Evolutionary conservation across 1,284 basidiomycete species (phyloP).

Genomic region (Anthracocystis setariae): DNA sequence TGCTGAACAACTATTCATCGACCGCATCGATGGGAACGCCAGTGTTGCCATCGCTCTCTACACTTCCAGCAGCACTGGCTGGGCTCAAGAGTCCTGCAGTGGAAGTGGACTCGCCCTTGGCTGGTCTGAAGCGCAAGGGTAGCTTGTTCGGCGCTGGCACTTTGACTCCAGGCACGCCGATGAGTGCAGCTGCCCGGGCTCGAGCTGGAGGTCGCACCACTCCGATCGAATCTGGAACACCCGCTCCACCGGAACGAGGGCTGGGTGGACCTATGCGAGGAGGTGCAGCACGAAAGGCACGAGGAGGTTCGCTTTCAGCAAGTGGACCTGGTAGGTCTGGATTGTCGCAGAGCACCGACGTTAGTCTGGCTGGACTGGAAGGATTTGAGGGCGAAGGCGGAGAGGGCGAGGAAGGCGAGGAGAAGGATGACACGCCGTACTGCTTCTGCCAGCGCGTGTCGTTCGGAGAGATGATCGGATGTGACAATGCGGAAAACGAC

Average conservation of each 20-base stretch:
- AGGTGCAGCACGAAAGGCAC: slow-evolving; percentile 29
- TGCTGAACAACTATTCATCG: slow-evolving; percentile 55
- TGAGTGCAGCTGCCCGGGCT: slow-evolving; percentile 34
- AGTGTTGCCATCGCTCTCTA: slow-evolving; percentile 35
- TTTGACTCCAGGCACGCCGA: slow-evolving; percentile 38
- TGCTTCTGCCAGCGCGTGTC: slow-evolving; percentile 66
- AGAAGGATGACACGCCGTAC: slow-evolving; percentile 64
- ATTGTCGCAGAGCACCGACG: slow-evolving; percentile 37
- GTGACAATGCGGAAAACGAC: slow-evolving; percentile 56
- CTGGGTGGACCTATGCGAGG: slow-evolving; percentile 35
- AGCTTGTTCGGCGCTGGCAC: slow-evolving; percentile 29
- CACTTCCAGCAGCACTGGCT: slow-evolving; percentile 36
- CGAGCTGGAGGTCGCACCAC: slow-evolving; percentile 44
- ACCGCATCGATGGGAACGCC: slow-evolving; percentile 42
- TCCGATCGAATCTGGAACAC: slow-evolving; percentile 43
- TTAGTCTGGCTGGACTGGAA: slow-evolving; percentile 27
- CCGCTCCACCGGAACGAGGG: slow-evolving; percentile 41
- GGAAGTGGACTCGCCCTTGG: slow-evolving; percentile 41
- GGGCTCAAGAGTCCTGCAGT: slow-evolving; percentile 49
- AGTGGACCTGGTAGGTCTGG: slow-evolving; percentile 36
- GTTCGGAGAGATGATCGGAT: slow-evolving; percentile 65
- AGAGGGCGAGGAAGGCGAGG: slow-evolving; percentile 51
- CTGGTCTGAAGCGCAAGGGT: slow-evolving; percentile 41
- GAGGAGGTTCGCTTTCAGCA: slow-evolving; percentile 35
- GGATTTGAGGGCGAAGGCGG: slow-evolving; percentile 46